phyloP scores from a whole-genome alignment of 768 basidiomycete species.

The Leccinellum albellum region DNA sequence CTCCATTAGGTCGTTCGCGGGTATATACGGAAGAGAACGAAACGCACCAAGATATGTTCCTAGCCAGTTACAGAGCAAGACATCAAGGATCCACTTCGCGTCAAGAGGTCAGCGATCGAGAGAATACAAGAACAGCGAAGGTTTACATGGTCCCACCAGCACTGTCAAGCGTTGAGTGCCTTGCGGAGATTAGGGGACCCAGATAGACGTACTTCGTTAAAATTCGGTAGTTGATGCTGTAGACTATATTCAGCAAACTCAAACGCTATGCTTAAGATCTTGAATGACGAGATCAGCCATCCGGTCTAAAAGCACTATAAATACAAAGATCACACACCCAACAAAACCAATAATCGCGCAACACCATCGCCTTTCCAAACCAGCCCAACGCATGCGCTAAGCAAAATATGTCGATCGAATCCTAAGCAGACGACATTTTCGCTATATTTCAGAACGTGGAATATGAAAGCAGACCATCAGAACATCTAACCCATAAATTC shows the following conservation, averaged over 20 bases:
- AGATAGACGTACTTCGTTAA: slow-evolving; percentile 63
- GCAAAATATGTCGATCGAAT: slow-evolving; percentile 84
- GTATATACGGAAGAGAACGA: slow-evolving; percentile 4
- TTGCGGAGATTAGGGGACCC: slow-evolving; percentile 15
- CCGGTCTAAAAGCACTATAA: background rate
- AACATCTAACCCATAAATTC: slow-evolving; percentile 61
- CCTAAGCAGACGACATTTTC: slow-evolving; percentile 36
- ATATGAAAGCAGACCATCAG: background rate
- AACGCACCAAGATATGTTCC: slow-evolving; percentile 74
- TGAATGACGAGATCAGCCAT: slow-evolving; percentile 10
- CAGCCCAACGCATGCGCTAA: slow-evolving; percentile 82
- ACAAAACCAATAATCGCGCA: slow-evolving; percentile 92
- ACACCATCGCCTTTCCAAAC: slow-evolving; percentile 88
- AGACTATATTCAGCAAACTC: slow-evolving; percentile 87
- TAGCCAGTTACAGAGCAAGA: slow-evolving; percentile 83
- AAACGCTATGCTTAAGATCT: slow-evolving; percentile 86
- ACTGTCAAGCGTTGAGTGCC: slow-evolving; percentile 40
- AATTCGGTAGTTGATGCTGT: slow-evolving; percentile 85
- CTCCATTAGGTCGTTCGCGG: slow-evolving; percentile 15
- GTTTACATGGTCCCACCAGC: slow-evolving; percentile 92
- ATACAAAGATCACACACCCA: slow-evolving; percentile 52
- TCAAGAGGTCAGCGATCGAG: slow-evolving; percentile 12
- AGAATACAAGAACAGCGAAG: background rate
- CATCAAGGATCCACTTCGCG: slow-evolving; percentile 79
- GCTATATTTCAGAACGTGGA: slow-evolving; percentile 1